phyloP scores from a whole-genome alignment of 2,329 filamentous ascomycete species.

The Fusarium tupiense region DNA sequence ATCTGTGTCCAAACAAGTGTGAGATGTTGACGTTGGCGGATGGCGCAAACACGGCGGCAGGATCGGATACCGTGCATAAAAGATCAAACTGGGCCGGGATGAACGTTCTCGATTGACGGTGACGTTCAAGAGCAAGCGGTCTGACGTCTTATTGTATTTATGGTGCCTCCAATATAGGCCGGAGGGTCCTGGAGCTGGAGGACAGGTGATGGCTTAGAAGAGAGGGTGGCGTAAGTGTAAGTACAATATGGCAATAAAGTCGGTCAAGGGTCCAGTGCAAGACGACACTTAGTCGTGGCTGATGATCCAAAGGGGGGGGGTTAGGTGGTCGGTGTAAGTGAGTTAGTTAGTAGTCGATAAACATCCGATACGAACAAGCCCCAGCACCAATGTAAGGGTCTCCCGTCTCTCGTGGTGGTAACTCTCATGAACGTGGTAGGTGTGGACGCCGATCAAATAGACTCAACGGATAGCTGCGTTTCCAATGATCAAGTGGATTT shows the following conservation, averaged over 20 bases:
- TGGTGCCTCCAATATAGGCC: constrained; percentile 29
- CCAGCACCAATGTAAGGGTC: constrained; percentile 32
- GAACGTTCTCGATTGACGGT: constrained; percentile 18
- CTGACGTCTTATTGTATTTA: constrained; percentile 41
- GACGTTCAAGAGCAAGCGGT: constrained; percentile 36
- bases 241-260: constrained; percentile 30
- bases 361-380: constrained; percentile 29
- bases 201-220: constrained; percentile 21
- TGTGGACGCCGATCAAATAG: constrained; percentile 29
- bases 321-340: neutral
- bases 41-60: constrained; percentile 26
- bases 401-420: constrained; percentile 16
- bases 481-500: constrained; percentile 24
- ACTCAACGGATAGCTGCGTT: constrained; percentile 17
- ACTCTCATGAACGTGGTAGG: constrained; percentile 28
- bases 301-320: neutral
- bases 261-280: constrained; percentile 26
- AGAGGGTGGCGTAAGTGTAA: constrained; percentile 34
- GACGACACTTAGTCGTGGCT: constrained; percentile 10
- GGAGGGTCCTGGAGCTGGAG: constrained; percentile 33
- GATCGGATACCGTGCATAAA: constrained; percentile 31
- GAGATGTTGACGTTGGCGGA: constrained; percentile 5
- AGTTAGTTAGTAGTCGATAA: neutral
- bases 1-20: constrained; percentile 2
- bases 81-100: constrained; percentile 23